These are phyloP conservation scores for Saturnispora halmiae DNA, from an alignment of 805 yeast species.

Conservation along the genomic window DNA sequence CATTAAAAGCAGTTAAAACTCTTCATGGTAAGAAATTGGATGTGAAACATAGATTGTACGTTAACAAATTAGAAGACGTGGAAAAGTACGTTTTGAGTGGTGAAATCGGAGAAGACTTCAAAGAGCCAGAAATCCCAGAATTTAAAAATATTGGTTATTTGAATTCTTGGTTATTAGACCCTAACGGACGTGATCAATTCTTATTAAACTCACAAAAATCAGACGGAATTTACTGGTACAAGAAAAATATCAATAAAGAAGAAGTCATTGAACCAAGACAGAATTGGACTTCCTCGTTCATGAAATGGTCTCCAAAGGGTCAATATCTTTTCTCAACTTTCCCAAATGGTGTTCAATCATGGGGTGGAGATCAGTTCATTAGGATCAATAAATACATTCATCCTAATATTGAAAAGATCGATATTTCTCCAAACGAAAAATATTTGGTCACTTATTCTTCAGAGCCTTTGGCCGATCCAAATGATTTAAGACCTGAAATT, in stretches of 20 bases:
- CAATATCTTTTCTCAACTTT: constrained; percentile 79
- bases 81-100: constrained; percentile 68
- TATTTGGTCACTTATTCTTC: constrained; percentile 86
- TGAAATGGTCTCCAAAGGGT: constrained; percentile 91
- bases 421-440: constrained; percentile 87
- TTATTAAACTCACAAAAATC: constrained; percentile 68
- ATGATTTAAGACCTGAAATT: constrained; percentile 48
- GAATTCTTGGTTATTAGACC: constrained; percentile 86
- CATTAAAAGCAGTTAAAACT: constrained; percentile 68
- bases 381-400: constrained; percentile 74
- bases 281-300: constrained; percentile 81
- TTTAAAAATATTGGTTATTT: constrained; percentile 73
- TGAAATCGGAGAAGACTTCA: constrained; percentile 50
- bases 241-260: constrained; percentile 60
- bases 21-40: constrained; percentile 88
- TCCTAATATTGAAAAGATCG: constrained; percentile 80
- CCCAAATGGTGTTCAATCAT: constrained; percentile 88
- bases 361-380: constrained; percentile 85
- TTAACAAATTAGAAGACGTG: constrained; percentile 75
- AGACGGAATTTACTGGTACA: constrained; percentile 84
- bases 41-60: constrained; percentile 80
- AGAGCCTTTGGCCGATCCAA: constrained; percentile 66
- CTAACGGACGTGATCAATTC: constrained; percentile 83
- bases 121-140: constrained; percentile 64
- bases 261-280: constrained; percentile 68